phyloP scores from a whole-genome alignment of 495 filamentous ascomycete species.

The Entonaema liquescens region DNA sequence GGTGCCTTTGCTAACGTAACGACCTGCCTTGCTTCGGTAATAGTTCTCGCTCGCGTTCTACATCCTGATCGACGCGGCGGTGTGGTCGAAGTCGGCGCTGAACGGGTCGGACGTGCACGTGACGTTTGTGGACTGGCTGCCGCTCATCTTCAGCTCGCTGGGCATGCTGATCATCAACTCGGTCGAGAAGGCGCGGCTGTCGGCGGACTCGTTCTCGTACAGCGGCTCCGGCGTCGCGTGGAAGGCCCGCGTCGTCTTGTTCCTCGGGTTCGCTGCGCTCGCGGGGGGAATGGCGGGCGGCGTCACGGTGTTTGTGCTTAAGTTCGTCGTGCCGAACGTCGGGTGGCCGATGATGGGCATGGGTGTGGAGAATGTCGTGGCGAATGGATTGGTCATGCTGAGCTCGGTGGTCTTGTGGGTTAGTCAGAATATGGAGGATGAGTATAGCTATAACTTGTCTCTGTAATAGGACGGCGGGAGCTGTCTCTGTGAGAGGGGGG shows the following conservation, averaged over 20 bases:
- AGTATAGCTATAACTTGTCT: slow-evolving; percentile 95
- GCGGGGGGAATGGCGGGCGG: slow-evolving; percentile 94
- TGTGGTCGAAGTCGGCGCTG: slow-evolving; percentile 80
- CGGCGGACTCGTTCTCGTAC: slow-evolving; percentile 87
- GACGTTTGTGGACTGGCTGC: slow-evolving; percentile 98
- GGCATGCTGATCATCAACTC: slow-evolving; percentile 99
- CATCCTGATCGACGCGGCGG: slow-evolving; percentile 89
- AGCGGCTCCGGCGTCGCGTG: slow-evolving; percentile 87
- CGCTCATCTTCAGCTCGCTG: slow-evolving; percentile 89
- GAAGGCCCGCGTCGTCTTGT: slow-evolving; percentile 95
- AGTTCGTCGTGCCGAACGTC: slow-evolving; percentile 83
- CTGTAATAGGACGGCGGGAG: slow-evolving; percentile 60
- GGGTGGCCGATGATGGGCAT: slow-evolving; percentile 88
- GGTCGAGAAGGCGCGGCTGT: slow-evolving; percentile 91
- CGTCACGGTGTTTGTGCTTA: slow-evolving; percentile 89
- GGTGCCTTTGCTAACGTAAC: neutral
- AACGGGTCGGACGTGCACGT: slow-evolving; percentile 89
- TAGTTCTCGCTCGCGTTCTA: slow-evolving; percentile 98
- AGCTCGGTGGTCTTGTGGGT: slow-evolving; percentile 94
- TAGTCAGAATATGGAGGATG: slow-evolving; percentile 98
- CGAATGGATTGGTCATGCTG: slow-evolving; percentile 69
- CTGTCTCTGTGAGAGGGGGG: neutral
- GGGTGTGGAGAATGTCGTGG: slow-evolving; percentile 90
- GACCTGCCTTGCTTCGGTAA: no score
- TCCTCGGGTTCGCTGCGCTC: slow-evolving; percentile 92